phyloP scores from a whole-genome alignment of 23 red algal genomes.

The Porphyridium purpureum region DNA sequence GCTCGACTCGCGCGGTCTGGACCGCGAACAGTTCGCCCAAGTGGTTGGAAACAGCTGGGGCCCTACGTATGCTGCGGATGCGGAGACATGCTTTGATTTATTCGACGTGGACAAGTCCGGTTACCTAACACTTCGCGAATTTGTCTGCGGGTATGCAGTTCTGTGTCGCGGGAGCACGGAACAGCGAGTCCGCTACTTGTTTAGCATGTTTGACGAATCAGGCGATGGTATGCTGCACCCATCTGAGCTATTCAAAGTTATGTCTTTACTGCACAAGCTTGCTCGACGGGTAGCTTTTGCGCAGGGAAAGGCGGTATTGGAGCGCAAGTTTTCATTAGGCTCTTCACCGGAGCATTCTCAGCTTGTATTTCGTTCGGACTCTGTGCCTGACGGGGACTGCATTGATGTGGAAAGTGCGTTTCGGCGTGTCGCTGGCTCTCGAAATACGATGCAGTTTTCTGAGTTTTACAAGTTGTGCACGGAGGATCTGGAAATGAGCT shows the following conservation, averaged over 20 bases:
- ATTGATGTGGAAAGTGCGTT: conserved; percentile 27
- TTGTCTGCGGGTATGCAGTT: conserved; percentile 56
- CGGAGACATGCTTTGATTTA: neutral
- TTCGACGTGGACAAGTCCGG: neutral
- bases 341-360: too few relatives aligned
- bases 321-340: neutral
- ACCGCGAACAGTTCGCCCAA: too few relatives aligned
- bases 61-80: neutral
- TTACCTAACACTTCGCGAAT: conserved; percentile 39
- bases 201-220: conserved; percentile 44
- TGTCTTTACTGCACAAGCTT: conserved; percentile 31
- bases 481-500: conserved; percentile 17
- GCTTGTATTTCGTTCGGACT: too few relatives aligned
- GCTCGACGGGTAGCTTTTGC: conserved; percentile 16
- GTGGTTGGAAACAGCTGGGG: too few relatives aligned
- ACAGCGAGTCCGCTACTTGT: conserved; percentile 38
- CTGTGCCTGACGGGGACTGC: conserved; percentile 5
- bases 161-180: conserved; percentile 45
- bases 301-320: neutral
- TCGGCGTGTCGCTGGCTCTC: conserved; percentile 11
- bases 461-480: conserved; percentile 39
- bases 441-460: too few relatives aligned
- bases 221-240: conserved; percentile 12
- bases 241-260: too few relatives aligned
- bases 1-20: too few relatives aligned